These are phyloP conservation scores for Prunella vulgaris DNA, from an alignment of 257 asterid species.

Conservation along the genomic window DNA sequence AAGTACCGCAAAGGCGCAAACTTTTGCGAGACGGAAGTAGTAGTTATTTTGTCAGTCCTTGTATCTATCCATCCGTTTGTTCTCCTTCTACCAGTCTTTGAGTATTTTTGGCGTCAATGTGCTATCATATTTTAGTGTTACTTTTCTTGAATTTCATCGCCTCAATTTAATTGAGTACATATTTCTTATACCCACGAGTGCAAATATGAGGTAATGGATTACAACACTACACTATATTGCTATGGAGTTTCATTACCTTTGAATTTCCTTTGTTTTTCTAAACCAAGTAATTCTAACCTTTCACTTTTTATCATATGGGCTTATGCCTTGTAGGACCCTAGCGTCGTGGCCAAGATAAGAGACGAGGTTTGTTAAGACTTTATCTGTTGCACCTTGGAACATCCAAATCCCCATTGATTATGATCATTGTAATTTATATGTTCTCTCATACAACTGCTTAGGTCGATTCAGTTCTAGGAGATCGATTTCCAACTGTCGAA, in stretches of 20 bases:
- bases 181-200: background rate
- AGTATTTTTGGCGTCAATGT: background rate
- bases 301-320: conserved; percentile 5
- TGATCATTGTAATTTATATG: conserved; percentile 13
- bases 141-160: background rate
- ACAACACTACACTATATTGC: background rate
- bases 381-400: background rate
- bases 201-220: background rate
- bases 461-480: conserved; percentile 93
- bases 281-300: background rate
- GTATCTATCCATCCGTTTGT: background rate
- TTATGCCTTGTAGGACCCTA: conserved; percentile 65
- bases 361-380: conserved; percentile 57
- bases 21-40: too few species aligned
- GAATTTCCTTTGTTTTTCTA: background rate
- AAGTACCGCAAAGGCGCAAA: too few species aligned
- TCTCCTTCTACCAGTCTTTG: background rate
- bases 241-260: background rate
- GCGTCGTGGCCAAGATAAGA: conserved; percentile 86
- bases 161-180: background rate
- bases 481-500: conserved; percentile 84
- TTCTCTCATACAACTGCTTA: conserved; percentile 28
- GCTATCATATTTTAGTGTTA: background rate
- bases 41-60: background rate
- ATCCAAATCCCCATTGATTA: conserved; percentile 1